phyloP scores from a whole-genome alignment of 768 basidiomycete genomes.

The Kwoniella europaea region DNA sequence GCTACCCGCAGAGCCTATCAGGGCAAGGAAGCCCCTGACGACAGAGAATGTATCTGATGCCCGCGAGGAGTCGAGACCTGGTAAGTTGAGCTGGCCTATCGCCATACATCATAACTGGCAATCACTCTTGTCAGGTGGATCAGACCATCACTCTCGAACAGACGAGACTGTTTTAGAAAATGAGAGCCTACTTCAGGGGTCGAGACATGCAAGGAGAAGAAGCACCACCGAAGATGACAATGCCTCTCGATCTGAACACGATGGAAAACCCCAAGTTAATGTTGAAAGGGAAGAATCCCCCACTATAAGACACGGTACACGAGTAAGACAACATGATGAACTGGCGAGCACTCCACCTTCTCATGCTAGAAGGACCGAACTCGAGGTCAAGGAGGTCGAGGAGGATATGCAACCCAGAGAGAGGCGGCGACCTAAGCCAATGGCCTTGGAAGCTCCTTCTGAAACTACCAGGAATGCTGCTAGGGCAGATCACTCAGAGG shows the following conservation, averaged over 20 bases:
- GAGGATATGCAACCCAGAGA: not conserved
- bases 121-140: not conserved
- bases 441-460: not conserved
- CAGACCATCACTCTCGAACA: not conserved
- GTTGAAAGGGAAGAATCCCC: no score
- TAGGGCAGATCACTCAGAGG: no score
- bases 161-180: no score
- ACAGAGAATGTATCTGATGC: not conserved
- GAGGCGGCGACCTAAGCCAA: not conserved
- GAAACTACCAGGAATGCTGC: no score
- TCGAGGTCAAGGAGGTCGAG: not conserved
- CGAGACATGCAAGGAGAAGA: no score
- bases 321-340: not conserved
- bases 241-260: no score
- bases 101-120: not conserved
- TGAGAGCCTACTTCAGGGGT: no score
- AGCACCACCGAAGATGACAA: no score
- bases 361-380: not conserved
- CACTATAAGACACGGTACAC: not conserved
- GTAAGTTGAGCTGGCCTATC: not conserved
- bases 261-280: no score
- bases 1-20: not conserved
- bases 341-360: not conserved
- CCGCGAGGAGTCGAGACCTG: not conserved
- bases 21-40: not conserved